Evolutionary conservation across 2,329 filamentous ascomycete genomes (phyloP), one percentile per base, ranked within the genome.

Genomic region (Ophiostoma fasciatum): DNA sequence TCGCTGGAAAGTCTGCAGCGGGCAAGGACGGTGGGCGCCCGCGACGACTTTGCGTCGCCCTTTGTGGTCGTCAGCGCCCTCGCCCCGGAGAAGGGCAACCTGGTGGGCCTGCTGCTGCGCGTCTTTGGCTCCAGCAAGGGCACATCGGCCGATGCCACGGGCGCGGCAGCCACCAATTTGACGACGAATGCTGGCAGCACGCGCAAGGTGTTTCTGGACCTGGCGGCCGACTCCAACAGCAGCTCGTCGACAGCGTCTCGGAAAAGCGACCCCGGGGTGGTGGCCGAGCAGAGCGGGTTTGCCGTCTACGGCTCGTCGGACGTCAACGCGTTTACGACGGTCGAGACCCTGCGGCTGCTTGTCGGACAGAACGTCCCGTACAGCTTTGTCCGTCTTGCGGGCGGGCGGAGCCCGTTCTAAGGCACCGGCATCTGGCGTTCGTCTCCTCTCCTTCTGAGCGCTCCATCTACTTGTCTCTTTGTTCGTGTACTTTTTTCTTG

Each of bases 311-410:
- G 79, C 2, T 72, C 78, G 14, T 79, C 78, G 18, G 82, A 92
- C 54, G 79, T 85, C 22, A 78, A 77, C 38, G 82, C 82, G 0
- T 90, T 85, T 60, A 87, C 81, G 17, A 87, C 81, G 3, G 82
- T 88, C 5, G 81, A 90, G 58, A 88, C 77, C 33, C 58, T 90
- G 37, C 66, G 82, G 45, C 55, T 87, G 40, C 64, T 92, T 18
- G 80, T 88, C 10, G 83, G 83, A 9, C 82, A 90, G 59, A 90
- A 90, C 52, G 82, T 90, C 38, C 81, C 80, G 6, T 88, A 84
- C 56, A 85, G 82, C 57, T 92, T 92, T 60, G 83, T 90, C 28
- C 67, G 82, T 33, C 62, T 90, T 51, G 81, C 82, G 2, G 65
- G 65, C 33, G 68, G 68, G 3, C 56, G 64, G 17, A 60, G 58